Base-by-base conservation (phyloP, 2,329 filamentous ascomycete species). In the Diaporthe amygdali region DNA sequence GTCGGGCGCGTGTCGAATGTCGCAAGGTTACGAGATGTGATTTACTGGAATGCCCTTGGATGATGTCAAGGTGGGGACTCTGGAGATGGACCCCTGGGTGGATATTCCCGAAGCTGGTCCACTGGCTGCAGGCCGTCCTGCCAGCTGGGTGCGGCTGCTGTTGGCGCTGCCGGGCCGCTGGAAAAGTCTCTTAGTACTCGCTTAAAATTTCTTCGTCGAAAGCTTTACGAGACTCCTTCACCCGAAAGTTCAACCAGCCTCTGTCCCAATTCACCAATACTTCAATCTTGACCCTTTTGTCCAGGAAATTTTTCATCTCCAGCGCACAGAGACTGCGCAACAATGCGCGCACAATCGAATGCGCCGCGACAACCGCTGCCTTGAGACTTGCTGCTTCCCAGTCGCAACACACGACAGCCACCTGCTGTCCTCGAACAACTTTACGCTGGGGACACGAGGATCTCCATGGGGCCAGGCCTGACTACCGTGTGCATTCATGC, bases 51-150 rank as follows among this genome's bases (percentile, higher is more conserved):
- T 54, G 51, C 46, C 49, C 46, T 34, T 49, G 20, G 61, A 70
- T 72, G 71, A 70, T 70, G 68, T 72, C 71, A 71, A 72, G 46
- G 71, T 72, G 71, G 70, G 44, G 55, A 27, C 55, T 27, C 15
- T 22, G 8, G 12, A 9, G 51, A 30, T 52, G 46, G 46, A 66
- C 46, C 27, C 63, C 22, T 32, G 54, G 68, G 17, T 47, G 15
- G 25, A 37, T 27, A 5, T 14, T 41, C 34, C 37, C 22, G 46
- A n/a, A n/a, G 30, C 17, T 46, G 39, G 27, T 37, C 44, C 49
- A 47, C 51, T 25, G 46, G 27, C 15, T 25, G 39, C 63, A 14
- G 30, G 30, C 34, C 1, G 30, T 22, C 39, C 47, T 61, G 59
- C 59, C 59, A 64, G 59, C 59, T 64, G 59, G 44, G 59, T 22